Evolutionary conservation across 176 grass and related monocot species (phyloP), one percentile per base, ranked within the genome.

Genomic region (Leersia perrieri): DNA sequence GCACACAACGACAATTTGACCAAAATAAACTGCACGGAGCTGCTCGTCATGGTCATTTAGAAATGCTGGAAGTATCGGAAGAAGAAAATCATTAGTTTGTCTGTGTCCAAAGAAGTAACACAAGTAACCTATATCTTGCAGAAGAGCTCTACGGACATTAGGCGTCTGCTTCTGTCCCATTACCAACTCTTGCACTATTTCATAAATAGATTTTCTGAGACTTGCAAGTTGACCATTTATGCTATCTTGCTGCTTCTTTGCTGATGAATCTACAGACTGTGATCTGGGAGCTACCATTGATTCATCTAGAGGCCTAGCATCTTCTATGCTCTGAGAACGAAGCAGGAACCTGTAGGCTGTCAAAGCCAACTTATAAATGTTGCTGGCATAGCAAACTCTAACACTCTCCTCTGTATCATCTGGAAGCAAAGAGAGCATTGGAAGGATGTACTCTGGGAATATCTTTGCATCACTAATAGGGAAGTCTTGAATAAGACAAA

Each of bases 371-470:
- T 95, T 98, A 89, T 83, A 89, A 78, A 98, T 93, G 77, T 98
- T 98, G 76, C 86, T 93, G 60, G 96, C 96, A 88, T 98, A 98
- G 87, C 92, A 98, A 80, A 98, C 88, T 71, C 96, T 89, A 64
- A 98, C 92, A 70, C 96, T 95, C 88, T 98, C 96, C 72, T 98
- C 96, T 55, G 96, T 47, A 93, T 98, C 92, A 92, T 98, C 92
- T 64, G 96, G 96, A 60, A 98, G 92, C 74, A 89, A 87, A 67
- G 95, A 98, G 45, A 98, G 88, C 92, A 98, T 98, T 68, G 96
- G 96, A 47, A 98, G 92, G 51, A 98, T 95, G 77, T 98, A 98
- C 82, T 98, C 96, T 1, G 90, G 92, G 79, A 98, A 98, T 89
- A 98, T 98, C 91, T 91, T 92, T 62, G 92, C 88, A 86, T 98